phyloP scores from a whole-genome alignment of 139 green algal genomes.

The Ettlia oleoabundans region DNA sequence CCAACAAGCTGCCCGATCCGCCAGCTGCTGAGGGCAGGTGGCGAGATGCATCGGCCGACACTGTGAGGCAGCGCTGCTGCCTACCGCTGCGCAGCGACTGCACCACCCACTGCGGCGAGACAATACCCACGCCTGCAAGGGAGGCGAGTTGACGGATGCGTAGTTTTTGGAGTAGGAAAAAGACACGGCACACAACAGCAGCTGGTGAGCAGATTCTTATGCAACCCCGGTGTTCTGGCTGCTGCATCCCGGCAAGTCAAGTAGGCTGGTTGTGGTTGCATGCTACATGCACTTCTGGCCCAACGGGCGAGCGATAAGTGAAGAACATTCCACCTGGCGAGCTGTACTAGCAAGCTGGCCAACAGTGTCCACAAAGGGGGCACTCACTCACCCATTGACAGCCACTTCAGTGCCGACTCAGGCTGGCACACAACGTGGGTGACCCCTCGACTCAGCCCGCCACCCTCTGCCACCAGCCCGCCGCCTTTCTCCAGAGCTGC shows the following conservation, averaged over 20 bases:
- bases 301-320: neutral
- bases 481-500: conserved; percentile 32
- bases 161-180: neutral
- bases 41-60: conserved; percentile 37
- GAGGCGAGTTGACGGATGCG: neutral
- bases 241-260: neutral
- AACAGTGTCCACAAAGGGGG: no score
- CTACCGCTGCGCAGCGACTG: conserved; percentile 32
- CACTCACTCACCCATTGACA: conserved; percentile 39
- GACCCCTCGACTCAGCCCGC: conserved; percentile 4
- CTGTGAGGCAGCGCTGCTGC: conserved; percentile 43
- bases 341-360: no score
- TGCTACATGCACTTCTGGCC: neutral
- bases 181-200: neutral
- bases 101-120: conserved; percentile 46
- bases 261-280: neutral
- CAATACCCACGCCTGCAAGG: conserved; percentile 43
- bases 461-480: conserved; percentile 9
- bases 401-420: conserved; percentile 36
- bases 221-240: no score
- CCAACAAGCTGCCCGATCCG: neutral
- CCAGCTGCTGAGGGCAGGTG: conserved; percentile 19
- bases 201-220: no score
- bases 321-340: neutral
- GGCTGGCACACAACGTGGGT: conserved; percentile 45